These are phyloP conservation scores for Peronospora farinosa DNA, from an alignment of 352 stramenopile species.

Conservation along the genomic window DNA sequence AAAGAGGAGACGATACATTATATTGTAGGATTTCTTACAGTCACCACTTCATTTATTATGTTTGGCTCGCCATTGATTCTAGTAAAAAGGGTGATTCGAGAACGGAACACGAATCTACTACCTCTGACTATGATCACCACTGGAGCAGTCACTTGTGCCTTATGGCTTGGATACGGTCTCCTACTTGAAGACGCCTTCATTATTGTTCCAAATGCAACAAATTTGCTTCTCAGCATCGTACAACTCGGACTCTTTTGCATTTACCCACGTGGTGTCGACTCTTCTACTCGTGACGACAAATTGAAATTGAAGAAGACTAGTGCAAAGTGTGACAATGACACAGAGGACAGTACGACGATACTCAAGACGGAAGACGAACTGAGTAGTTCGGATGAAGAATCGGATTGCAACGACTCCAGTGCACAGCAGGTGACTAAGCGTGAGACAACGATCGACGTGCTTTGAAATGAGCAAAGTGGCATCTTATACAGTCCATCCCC, in stretches of 20 bases:
- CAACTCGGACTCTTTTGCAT: slow-evolving; percentile 48
- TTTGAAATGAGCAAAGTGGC: slow-evolving; percentile 3
- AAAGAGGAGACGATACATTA: slow-evolving; percentile 23
- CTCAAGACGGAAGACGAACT: slow-evolving; percentile 15
- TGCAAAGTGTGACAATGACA: slow-evolving; percentile 8
- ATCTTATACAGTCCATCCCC: background rate
- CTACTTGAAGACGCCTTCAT: slow-evolving; percentile 50
- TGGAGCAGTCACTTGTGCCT: slow-evolving; percentile 38
- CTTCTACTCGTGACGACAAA: slow-evolving; percentile 1
- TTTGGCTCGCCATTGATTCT: slow-evolving; percentile 51
- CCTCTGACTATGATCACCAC: slow-evolving; percentile 47
- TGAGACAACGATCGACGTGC: slow-evolving; percentile 11
- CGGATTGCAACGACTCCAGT: background rate
- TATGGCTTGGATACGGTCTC: slow-evolving; percentile 54
- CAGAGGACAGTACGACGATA: slow-evolving; percentile 7
- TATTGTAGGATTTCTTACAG: slow-evolving; percentile 47
- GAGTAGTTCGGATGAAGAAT: slow-evolving; percentile 3
- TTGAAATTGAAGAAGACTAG: slow-evolving; percentile 12
- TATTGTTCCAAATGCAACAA: slow-evolving; percentile 52
- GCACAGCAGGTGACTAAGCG: slow-evolving; percentile 1
- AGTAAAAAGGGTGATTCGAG: slow-evolving; percentile 42
- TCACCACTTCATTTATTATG: slow-evolving; percentile 54
- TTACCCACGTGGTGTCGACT: slow-evolving; percentile 25
- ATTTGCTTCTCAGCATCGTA: slow-evolving; percentile 45
- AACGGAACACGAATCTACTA: slow-evolving; percentile 35